Evolutionary conservation across 2,329 filamentous ascomycete genomes (phyloP), one percentile per base, ranked within the genome.

Genomic region (Ophiostoma angusticollis): DNA sequence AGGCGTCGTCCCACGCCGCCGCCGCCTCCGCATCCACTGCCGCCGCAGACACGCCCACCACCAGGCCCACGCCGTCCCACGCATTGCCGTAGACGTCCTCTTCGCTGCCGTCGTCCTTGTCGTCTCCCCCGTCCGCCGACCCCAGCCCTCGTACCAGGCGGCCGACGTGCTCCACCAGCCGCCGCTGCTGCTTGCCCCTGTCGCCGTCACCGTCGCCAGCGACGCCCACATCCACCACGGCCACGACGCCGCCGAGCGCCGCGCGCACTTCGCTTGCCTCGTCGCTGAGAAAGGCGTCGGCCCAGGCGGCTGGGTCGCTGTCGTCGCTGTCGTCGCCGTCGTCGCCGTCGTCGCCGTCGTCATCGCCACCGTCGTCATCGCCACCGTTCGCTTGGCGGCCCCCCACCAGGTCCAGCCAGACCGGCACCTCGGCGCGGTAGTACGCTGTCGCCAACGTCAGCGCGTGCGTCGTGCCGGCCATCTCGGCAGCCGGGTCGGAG

Each of bases 21-120:
- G 68, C 56, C 27, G 64, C 62, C 23, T 54, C 53, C 14, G 55
- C 47, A 6, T 16, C 35, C 4, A 38, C 33, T 13, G 41, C 30
- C 2, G 25, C 53, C 31, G 59, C 60, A 17, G 62, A 67, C 22
- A 80, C 64, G 1, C 70, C 74, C 1, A 81, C 58, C 2, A 68
- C 78, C 11, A 82, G 49, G 13, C 65, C 62, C 0, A 79, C 73
- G 1, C 77, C 78, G 41, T 80, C 77, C 77, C 77, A 81, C 2
- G 62, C 60, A 62, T 67, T 73, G 17, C 13, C 9, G 16, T 28
- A 22, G 14, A 21, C 29, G n/a, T 24, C 24, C 1, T 17, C 60
- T 63, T 67, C 74, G 7, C 21, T 19, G 6, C 19, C 19, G 11
- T 18, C 21, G 17, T 27, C 9, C 11, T 29, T 17, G 13, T 35